phyloP scores from a whole-genome alignment of 306 rosid genomes.

The Abrus precatorius region DNA sequence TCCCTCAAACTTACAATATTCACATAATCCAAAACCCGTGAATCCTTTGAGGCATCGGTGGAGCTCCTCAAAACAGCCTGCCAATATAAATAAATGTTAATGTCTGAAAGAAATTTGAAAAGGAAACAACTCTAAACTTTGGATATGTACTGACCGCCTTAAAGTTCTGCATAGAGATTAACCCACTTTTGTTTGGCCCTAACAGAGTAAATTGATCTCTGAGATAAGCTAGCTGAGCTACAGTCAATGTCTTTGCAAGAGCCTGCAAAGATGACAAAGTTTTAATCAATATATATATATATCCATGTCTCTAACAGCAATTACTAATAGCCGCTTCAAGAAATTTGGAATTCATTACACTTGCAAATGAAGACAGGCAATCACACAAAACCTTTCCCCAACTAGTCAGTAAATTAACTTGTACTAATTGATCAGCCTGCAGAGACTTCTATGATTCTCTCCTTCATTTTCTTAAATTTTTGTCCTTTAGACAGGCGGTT shows the following conservation, averaged over 20 bases:
- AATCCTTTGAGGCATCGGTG: constrained; percentile 80
- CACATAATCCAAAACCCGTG: constrained; percentile 67
- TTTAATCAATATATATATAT: not conserved
- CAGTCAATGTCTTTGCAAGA: constrained; percentile 74
- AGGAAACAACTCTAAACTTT: not conserved
- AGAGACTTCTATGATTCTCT: constrained; percentile 20
- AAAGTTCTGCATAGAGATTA: constrained; percentile 81
- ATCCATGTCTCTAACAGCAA: constrained; percentile 35
- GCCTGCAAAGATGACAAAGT: constrained; percentile 59
- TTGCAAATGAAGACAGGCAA: not conserved
- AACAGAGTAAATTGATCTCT: constrained; percentile 69
- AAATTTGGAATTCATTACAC: not conserved
- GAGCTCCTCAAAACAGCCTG: constrained; percentile 70
- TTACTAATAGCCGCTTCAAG: not conserved
- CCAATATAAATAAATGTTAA: constrained; percentile 40
- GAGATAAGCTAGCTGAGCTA: constrained; percentile 70
- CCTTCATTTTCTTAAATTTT: constrained; percentile 4
- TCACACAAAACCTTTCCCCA: not conserved
- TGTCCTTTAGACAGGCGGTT: not conserved
- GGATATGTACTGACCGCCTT: constrained; percentile 65
- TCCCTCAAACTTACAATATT: constrained; percentile 57
- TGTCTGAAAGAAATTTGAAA: constrained; percentile 31
- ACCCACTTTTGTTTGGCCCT: constrained; percentile 79
- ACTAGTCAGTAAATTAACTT: constrained; percentile 5
- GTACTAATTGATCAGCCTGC: not conserved